These are phyloP conservation scores for Fusarium sp. DNA, from an alignment of 2,329 filamentous ascomycete species.

Conservation along the genomic window DNA sequence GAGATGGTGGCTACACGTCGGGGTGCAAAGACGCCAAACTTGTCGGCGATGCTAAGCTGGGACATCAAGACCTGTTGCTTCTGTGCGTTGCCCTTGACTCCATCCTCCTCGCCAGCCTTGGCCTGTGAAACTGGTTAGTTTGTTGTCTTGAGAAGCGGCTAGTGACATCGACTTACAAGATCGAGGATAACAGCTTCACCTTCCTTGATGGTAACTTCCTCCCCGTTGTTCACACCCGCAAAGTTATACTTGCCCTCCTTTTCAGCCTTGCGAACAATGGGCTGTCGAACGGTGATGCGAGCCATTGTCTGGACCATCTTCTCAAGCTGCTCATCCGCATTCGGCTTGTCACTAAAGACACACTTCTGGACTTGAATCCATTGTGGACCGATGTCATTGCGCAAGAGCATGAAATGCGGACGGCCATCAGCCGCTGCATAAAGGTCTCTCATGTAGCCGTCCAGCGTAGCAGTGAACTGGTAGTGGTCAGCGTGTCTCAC, in stretches of 20 bases:
- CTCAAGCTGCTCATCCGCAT: neutral
- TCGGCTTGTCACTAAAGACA: neutral
- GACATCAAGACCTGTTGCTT: neutral
- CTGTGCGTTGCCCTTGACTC: neutral
- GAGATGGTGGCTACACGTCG: neutral
- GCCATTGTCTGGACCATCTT: neutral
- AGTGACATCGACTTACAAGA: neutral
- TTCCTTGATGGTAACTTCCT: neutral
- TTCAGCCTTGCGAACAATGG: neutral
- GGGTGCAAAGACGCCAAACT: constrained; percentile 1
- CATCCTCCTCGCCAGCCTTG: neutral
- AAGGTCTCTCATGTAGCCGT: constrained; percentile 1
- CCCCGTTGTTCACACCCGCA: neutral
- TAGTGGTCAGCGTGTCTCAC: neutral
- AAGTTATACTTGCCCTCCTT: rapidly evolving
- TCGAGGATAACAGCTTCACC: neutral
- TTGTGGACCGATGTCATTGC: neutral
- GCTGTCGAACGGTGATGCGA: neutral
- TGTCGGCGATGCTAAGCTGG: constrained; percentile 1
- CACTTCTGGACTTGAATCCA: neutral
- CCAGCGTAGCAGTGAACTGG: neutral
- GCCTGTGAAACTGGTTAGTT: neutral
- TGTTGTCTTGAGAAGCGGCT: neutral
- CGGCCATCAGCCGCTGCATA: neutral
- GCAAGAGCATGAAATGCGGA: neutral